Percentiles rank a stretch among this genome's conserved stretches.
phyloP scores from a whole-genome alignment of 495 filamentous ascomycete genomes.

The Filosporella fistucella region DNA sequence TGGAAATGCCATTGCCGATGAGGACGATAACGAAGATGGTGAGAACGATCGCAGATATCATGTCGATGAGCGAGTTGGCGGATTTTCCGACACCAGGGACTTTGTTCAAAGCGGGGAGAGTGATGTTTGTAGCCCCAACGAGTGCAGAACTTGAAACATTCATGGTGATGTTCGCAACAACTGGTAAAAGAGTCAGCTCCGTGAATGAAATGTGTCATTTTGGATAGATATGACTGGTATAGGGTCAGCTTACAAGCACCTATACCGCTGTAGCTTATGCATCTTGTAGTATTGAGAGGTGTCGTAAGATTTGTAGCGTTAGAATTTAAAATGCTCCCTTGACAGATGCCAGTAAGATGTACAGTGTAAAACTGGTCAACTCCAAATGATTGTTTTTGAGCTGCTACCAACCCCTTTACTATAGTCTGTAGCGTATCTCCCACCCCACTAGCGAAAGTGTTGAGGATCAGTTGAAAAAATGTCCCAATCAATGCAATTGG shows the following conservation, averaged over 20 bases:
- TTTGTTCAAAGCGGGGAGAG: conserved; percentile 1
- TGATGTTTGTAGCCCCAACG: conserved; percentile 6
- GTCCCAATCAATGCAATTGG: conserved; percentile 1
- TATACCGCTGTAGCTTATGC: conserved; percentile 1
- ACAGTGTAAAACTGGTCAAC: background rate
- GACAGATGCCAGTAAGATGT: conserved; percentile 2
- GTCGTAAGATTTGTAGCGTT: conserved; percentile 1
- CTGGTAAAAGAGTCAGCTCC: background rate
- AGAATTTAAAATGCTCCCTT: background rate
- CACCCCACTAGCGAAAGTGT: conserved; percentile 3
- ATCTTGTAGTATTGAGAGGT: conserved; percentile 3
- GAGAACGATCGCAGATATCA: background rate
- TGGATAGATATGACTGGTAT: background rate
- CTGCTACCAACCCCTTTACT: background rate
- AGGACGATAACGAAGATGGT: conserved; percentile 1
- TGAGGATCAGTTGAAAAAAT: conserved; percentile 1
- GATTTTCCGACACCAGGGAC: conserved; percentile 4
- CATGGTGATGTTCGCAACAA: conserved; percentile 4
- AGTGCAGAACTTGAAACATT: conserved; percentile 4
- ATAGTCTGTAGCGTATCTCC: background rate
- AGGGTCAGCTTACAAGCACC: conserved; percentile 1
- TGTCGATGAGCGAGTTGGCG: conserved; percentile 10
- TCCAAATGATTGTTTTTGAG: conserved; percentile 1
- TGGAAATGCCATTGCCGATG: conserved; percentile 4
- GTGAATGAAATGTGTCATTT: background rate